Conservation (phyloP, 75 land plant genomes). For the Gnetum montanum region DNA sequence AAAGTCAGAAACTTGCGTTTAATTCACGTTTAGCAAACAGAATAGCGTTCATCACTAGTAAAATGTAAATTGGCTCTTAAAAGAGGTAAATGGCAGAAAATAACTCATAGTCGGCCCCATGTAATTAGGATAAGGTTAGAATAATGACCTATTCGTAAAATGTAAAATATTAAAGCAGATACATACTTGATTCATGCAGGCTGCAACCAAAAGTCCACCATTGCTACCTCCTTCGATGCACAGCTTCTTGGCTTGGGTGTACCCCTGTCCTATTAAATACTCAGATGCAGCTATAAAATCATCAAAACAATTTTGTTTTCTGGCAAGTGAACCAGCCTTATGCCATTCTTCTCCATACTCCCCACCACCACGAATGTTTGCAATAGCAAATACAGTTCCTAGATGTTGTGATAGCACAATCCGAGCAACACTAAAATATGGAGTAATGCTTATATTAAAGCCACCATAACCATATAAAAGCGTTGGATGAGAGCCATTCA, state of each 20-base stretch:
- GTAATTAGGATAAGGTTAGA: background rate
- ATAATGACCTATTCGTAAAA: background rate
- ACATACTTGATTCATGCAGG: constrained; percentile 93
- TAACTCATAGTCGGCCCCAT: background rate
- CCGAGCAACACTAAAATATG: constrained; percentile 59
- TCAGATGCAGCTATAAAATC: constrained; percentile 88
- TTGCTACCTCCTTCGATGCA: constrained; percentile 99
- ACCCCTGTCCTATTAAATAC: constrained; percentile 61
- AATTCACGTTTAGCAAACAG: background rate
- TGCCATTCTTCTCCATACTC: constrained; percentile 99
- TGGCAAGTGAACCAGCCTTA: constrained; percentile 73
- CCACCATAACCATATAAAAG: constrained; percentile 95
- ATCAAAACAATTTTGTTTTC: constrained; percentile 95
- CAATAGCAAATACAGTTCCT: constrained; percentile 65
- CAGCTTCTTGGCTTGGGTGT: constrained; percentile 64
- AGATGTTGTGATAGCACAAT: constrained; percentile 45
- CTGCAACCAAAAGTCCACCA: constrained; percentile 92
- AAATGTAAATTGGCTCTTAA: background rate
- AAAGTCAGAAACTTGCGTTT: background rate
- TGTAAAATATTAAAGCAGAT: background rate
- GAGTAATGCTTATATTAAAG: constrained; percentile 73
- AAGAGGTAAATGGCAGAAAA: background rate
- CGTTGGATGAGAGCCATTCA: constrained; percentile 73
- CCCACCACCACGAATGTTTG: constrained; percentile 97
- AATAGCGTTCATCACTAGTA: background rate